phyloP scores from a whole-genome alignment of 768 basidiomycete genomes.

The Strobilomyces confusus region DNA sequence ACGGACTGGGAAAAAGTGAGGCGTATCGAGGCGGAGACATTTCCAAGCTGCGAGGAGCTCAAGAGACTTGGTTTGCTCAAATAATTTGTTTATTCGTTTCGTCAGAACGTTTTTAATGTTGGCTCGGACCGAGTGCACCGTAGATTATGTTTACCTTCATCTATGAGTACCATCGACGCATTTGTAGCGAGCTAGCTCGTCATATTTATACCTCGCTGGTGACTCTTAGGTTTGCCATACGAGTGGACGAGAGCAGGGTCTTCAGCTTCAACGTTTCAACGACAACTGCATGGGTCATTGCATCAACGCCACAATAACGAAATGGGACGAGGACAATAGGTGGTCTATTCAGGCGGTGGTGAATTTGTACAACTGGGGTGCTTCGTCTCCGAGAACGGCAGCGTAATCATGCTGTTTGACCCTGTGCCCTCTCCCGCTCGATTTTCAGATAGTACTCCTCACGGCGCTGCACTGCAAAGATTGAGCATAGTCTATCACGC shows the following conservation, averaged over 20 bases:
- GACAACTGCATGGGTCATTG: too few species aligned
- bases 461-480: conserved; percentile 65
- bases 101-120: conserved; percentile 8
- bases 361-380: conserved; percentile 12
- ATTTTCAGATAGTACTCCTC: conserved; percentile 86
- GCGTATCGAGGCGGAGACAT: conserved; percentile 62
- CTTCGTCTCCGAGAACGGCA: background rate
- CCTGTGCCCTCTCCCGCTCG: conserved; percentile 50
- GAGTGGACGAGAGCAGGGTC: background rate
- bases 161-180: background rate
- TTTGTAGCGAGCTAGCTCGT: conserved; percentile 1
- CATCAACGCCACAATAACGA: conserved; percentile 15
- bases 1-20: conserved; percentile 90
- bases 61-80: conserved; percentile 55
- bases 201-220: conserved; percentile 28
- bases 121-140: conserved; percentile 1
- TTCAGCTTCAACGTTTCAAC: too few species aligned
- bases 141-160: conserved; percentile 12
- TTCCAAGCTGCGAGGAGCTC: conserved; percentile 77
- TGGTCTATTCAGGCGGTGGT: conserved; percentile 10
- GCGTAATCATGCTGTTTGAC: conserved; percentile 8
- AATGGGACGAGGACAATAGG: conserved; percentile 1
- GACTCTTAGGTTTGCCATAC: background rate
- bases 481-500: conserved; percentile 13
- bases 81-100: conserved; percentile 22